Evolutionary conservation across 768 basidiomycete genomes (phyloP), one percentile per base, ranked within the genome.

Genomic region (Pulveroboletus sp.): DNA sequence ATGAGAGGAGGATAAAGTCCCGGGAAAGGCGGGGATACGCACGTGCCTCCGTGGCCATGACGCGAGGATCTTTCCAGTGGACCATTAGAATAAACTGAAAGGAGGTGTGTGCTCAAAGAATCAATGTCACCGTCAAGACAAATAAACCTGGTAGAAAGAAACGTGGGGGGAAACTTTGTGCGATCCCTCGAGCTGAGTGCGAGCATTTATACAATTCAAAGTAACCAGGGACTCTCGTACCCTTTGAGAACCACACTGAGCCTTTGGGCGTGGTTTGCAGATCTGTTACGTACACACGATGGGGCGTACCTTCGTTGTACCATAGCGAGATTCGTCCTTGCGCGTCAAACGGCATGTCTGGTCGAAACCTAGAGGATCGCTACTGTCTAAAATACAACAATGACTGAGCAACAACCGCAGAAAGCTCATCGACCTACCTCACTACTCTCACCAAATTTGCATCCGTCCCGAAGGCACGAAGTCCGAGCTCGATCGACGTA

Each of bases 31-130:
- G 24, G 43, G 29, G 35, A 53, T 39, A 55, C 67, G 30, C 46
- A 64, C 64, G 19, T 22, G 62, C 64, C 34, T 68, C 55, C 24
- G 31, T 30, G 22, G 50, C 53, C 53, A 66, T 49, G 44, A 53
- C 54, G 2, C 42, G 45, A 9, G 57, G 55, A 32, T 55, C 43
- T 48, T 54, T 66, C 67, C 67, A 65, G 36, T 56, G 11, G 45
- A 62, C 51, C 64, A 65, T 65, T 29, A 43, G 37, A 42, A 53
- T 39, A 43, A 51, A 63, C 22, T 13, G 40, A 60, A 54, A 48
- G 39, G 20, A 32, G 52, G 47, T 50, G 57, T 22, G 37, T 34
- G n/a, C 23, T 44, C 38, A 51, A 55, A 54, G 36, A 52, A 45
- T 24, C 9, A 29, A 19, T 36, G 52, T 40, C 43, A 47, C 40